These are phyloP conservation scores for Amauroascus verrucosus DNA, from an alignment of 2,329 filamentous ascomycete species.

Conservation along the genomic window DNA sequence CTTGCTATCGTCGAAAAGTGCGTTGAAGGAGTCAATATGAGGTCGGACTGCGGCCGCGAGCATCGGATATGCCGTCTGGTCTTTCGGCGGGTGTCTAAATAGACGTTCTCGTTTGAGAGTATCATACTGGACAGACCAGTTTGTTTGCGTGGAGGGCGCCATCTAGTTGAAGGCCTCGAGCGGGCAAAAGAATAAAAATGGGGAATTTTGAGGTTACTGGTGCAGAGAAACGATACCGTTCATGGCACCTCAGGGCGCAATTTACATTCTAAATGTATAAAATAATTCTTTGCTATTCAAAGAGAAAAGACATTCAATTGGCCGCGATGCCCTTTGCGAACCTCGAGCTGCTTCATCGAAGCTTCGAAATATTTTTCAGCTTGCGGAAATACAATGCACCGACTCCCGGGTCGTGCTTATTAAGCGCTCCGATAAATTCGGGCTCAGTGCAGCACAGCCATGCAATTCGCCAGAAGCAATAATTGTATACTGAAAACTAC, in stretches of 20 bases:
- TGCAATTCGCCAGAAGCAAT: too few relatives aligned
- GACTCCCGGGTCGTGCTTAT: too few relatives aligned
- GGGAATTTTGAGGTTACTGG: not conserved
- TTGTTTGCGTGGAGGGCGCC: constrained; percentile 51
- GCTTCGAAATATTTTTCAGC: not conserved
- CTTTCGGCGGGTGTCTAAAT: constrained; percentile 77
- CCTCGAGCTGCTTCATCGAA: not conserved
- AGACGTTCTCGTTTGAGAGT: constrained; percentile 77
- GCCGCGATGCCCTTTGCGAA: not conserved
- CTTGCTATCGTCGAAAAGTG: constrained; percentile 65
- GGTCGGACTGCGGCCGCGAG: constrained; percentile 78
- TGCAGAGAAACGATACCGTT: not conserved
- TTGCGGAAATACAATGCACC: not conserved
- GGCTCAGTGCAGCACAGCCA: too few relatives aligned
- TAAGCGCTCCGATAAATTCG: not conserved
- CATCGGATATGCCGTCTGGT: constrained; percentile 77
- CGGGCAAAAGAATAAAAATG: not conserved
- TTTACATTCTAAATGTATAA: not conserved
- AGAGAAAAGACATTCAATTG: not conserved
- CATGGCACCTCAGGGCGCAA: not conserved
- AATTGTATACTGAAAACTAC: too few relatives aligned
- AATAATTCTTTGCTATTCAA: not conserved
- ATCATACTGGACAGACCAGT: constrained; percentile 79
- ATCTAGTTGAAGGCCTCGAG: constrained; percentile 33
- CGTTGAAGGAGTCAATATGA: constrained; percentile 93